Base-by-base conservation (phyloP, 1,284 basidiomycete species). In the Tausonia pullulans region DNA sequence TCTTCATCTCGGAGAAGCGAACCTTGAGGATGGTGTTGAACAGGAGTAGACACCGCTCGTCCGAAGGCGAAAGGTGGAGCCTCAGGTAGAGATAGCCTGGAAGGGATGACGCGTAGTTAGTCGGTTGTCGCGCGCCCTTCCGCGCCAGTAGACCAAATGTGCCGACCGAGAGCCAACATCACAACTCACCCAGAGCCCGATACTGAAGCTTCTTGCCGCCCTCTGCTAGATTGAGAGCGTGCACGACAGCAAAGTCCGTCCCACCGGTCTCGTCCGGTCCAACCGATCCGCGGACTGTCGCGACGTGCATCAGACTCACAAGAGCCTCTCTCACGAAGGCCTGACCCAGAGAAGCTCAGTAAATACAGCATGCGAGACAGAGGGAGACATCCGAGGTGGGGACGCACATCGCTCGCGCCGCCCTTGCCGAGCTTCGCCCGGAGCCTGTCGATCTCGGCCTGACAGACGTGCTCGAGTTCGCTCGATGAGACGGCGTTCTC, bases 11-110 rank as follows among this genome's bases (percentile, higher is more conserved):
- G 27, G 27, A 40, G 45, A 4, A 0, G 4, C 3, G 46, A 65
- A 73, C 74, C 70, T 77, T 77, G 16, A 74, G 71, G 7, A 77
- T 71, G 3, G 75, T 76, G 64, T 77, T 77, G 69, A 76, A 72
- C 4, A 75, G 66, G 64, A 77, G 67, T 49, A 77, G 67, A 0
- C 68, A 63, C 16, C 75, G 70, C 61, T 77, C 75, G 63, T 77
- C 72, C 0, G 61, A 68, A 8, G 62, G 58, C 2, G 71, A 70
- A 7, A 76, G 64, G 13, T 68, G 62, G 60, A 75, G 73, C 40
- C 63, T 60, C 46, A 77, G 70, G 62, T 70, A 76, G 4, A 72
- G 63, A 61, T 77, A 77, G 3, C 75, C 75, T 74, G 63, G 27
- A 27, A 27, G 27, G 1, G 27, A 27, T 27, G 27, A 27, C 27